A percentile compares a stretch with the other conserved stretches of the same genome.
These are phyloP conservation scores for Fusarium sarcochroum DNA, from an alignment of 2,329 filamentous ascomycete species.

Conservation along the genomic window DNA sequence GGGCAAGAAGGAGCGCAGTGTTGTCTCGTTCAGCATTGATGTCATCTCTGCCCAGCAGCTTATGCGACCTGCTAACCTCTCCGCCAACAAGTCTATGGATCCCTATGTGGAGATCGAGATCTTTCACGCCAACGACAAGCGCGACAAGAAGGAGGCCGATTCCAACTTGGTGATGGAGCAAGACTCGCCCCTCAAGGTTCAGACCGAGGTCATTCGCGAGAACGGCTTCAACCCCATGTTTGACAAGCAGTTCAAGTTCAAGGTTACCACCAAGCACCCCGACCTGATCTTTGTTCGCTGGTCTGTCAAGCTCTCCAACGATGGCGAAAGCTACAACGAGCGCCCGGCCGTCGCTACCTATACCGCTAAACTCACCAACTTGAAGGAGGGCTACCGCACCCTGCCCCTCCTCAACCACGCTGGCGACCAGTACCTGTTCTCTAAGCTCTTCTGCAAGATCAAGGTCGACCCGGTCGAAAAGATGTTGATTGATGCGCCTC, in stretches of 20 bases:
- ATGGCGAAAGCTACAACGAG: constrained; percentile 76
- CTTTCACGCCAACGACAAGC: constrained; percentile 93
- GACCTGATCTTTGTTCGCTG: constrained; percentile 94
- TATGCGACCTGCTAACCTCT: constrained; percentile 82
- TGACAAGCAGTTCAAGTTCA: constrained; percentile 82
- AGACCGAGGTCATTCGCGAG: constrained; percentile 84
- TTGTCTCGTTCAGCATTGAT: constrained; percentile 87
- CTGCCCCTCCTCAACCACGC: constrained; percentile 89
- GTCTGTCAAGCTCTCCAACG: constrained; percentile 88
- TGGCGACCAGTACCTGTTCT: constrained; percentile 94
- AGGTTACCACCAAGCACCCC: constrained; percentile 92
- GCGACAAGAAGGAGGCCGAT: constrained; percentile 84
- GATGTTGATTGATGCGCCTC: constrained; percentile 67
- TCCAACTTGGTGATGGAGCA: constrained; percentile 63
- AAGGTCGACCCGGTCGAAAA: constrained; percentile 72
- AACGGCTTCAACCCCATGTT: constrained; percentile 97
- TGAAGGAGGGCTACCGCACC: constrained; percentile 94
- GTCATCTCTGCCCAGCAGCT: constrained; percentile 96
- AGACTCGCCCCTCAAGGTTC: constrained; percentile 78
- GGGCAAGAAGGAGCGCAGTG: constrained; percentile 81
- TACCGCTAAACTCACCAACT: constrained; percentile 89
- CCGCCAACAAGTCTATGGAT: constrained; percentile 82
- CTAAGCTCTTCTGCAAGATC: constrained; percentile 92
- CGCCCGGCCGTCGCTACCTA: constrained; percentile 83
- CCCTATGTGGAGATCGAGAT: constrained; percentile 97